Base-by-base conservation (phyloP, 2,329 filamentous ascomycete species). In the Cylindrodendrum hubeiense region DNA sequence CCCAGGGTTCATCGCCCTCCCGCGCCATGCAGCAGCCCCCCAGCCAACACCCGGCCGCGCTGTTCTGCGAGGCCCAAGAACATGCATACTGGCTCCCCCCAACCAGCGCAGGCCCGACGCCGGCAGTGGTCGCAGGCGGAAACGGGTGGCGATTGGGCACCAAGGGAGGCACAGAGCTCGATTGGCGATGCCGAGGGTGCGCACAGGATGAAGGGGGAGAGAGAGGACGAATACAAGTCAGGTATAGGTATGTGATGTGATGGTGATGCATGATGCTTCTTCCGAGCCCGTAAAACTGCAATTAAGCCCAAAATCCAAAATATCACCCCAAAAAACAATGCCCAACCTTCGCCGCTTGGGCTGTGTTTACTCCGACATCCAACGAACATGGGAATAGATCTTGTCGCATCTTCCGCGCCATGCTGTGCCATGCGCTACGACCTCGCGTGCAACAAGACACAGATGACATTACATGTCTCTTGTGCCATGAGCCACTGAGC, bases 371-470 rank as follows among this genome's bases (percentile, higher is more conserved):
- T n/a, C 34, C 34, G 34, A n/a, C 34, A 39, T 39, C 37, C 37
- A 39, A 8, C 8, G 21, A 5, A 24, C 30, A n/a, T 28, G 44
- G 12, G 44, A 47, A 28, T 19, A 47, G 3, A 28, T 28, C n/a
- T 10, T 15, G n/a, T 37, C 21, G 37, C 55, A 57, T 30, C 19
- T 33, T 56, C 34, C 21, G 21, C 51, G 41, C 43, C 24, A 50
- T 62, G 43, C 50, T 44, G 50, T 55, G 60, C 52, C 28, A 56
- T 62, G 60, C 60, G 52, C 52, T 39, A 63, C 60, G 46, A 39
- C 60, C 28, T 63, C 60, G 60, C 52, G 47, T 63, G 37, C 60
- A 57, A 46, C 60, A 33, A 30, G 26, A 52, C 22, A 34, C 28
- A 53, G 51, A 43, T 50, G 46, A 47, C 49, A 53, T 60, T 28